phyloP scores from a whole-genome alignment of 1,139 yeast species.

The Geotrichum reessii region DNA sequence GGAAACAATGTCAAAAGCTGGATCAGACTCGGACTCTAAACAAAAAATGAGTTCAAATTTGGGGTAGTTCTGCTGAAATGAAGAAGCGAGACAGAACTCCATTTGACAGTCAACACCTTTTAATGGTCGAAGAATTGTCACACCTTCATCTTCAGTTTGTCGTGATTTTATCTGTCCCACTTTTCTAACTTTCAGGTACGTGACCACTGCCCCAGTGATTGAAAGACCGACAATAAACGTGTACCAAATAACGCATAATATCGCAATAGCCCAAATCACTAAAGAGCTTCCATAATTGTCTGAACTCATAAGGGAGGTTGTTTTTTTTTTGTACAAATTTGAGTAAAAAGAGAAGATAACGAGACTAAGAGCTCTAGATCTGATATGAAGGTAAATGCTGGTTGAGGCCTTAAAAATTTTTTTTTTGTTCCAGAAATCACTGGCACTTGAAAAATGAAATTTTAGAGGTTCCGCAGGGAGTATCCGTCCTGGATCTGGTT shows the following conservation, averaged over 20 bases:
- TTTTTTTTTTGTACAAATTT: neutral
- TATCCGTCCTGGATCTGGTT: neutral
- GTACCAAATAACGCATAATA: slow-evolving; percentile 22
- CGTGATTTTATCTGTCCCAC: neutral
- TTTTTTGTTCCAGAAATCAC: neutral
- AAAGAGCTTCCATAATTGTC: neutral
- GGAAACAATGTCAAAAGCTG: slow-evolving; percentile 56
- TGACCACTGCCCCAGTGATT: slow-evolving; percentile 19
- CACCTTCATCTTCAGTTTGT: slow-evolving; percentile 41
- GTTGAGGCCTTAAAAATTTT: neutral
- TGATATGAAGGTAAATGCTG: neutral
- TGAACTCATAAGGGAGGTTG: neutral
- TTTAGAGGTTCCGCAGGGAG: neutral
- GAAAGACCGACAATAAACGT: slow-evolving; percentile 21
- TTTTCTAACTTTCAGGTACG: slow-evolving; percentile 1
- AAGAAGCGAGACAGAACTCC: slow-evolving; percentile 59
- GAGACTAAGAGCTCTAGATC: neutral
- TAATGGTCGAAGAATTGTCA: slow-evolving; percentile 73
- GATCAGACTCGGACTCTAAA: slow-evolving; percentile 58
- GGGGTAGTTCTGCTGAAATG: slow-evolving; percentile 67
- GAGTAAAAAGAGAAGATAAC: neutral
- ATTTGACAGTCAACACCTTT: slow-evolving; percentile 80
- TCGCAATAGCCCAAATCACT: neutral
- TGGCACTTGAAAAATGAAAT: neutral
- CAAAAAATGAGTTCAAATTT: slow-evolving; percentile 70